Evolutionary conservation across 225 moss, liverwort and hornwort genomes (phyloP).

Genomic region (Rhytidiadelphus loreus): DNA sequence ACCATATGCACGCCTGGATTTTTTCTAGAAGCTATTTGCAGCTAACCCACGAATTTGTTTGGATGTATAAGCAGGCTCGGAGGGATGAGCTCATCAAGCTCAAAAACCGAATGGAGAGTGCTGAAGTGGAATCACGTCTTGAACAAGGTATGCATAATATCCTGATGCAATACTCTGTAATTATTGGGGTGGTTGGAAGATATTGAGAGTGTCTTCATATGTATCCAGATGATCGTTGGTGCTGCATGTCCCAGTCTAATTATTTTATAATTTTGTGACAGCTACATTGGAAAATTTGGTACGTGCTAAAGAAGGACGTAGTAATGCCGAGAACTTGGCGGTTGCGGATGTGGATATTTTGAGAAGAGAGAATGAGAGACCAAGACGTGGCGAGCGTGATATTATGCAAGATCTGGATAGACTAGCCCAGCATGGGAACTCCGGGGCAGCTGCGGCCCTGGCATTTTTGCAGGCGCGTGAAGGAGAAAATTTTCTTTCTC

Average conservation of each 20-base stretch:
- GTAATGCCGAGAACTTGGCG: background rate
- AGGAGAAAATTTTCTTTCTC: conserved; percentile 26
- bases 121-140: background rate
- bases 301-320: background rate
- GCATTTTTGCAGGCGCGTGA: conserved; percentile 30
- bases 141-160: background rate
- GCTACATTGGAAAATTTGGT: background rate
- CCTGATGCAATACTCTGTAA: background rate
- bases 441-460: background rate
- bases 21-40: background rate
- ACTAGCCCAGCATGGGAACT: background rate
- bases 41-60: background rate
- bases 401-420: conserved; percentile 13
- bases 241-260: background rate
- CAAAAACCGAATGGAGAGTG: background rate
- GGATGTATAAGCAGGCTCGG: background rate
- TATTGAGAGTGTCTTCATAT: background rate
- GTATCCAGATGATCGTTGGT: background rate
- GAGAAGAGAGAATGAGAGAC: background rate
- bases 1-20: background rate
- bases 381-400: background rate
- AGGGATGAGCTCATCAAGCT: background rate
- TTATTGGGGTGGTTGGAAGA: background rate
- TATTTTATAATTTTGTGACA: background rate
- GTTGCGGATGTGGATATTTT: conserved; percentile 17